phyloP scores from a whole-genome alignment of 2,329 filamentous ascomycete species.

The Aspergillus pseudonomiae region DNA sequence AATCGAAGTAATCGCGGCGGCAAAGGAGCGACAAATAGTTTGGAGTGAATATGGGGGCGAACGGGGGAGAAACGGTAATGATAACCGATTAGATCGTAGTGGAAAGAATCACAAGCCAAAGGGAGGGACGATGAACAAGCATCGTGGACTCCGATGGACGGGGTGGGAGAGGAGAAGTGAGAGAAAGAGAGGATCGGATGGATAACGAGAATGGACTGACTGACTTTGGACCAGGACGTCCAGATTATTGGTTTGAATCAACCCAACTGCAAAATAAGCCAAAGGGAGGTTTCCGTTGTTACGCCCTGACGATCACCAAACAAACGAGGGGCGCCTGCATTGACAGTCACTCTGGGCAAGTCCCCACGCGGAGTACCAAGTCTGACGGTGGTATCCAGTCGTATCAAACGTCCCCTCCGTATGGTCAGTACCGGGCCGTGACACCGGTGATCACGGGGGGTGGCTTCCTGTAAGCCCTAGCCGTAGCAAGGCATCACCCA shows the following conservation, averaged over 20 bases:
- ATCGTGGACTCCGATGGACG: slow-evolving; percentile 15
- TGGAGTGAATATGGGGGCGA: background rate
- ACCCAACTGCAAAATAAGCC: slow-evolving; percentile 2
- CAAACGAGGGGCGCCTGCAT: slow-evolving; percentile 20
- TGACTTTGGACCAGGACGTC: background rate
- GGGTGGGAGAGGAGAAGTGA: slow-evolving; percentile 5
- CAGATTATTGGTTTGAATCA: slow-evolving; percentile 1
- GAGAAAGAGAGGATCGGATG: slow-evolving; percentile 1
- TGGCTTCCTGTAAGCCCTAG: background rate
- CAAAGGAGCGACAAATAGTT: slow-evolving; percentile 19
- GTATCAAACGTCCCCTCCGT: background rate
- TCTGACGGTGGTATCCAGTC: background rate
- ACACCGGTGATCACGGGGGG: background rate
- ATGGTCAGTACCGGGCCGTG: background rate
- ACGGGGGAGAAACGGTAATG: slow-evolving; percentile 6
- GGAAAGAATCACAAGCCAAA: slow-evolving; percentile 13
- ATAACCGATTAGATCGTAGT: slow-evolving; percentile 13
- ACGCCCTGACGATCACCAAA: slow-evolving; percentile 26
- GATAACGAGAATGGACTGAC: slow-evolving; percentile 1
- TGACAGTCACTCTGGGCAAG: slow-evolving; percentile 19
- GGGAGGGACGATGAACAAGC: slow-evolving; percentile 18
- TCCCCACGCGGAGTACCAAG: slow-evolving; percentile 16
- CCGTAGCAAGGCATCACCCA: background rate
- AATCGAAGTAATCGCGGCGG: slow-evolving; percentile 9
- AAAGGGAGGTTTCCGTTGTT: slow-evolving; percentile 14